Percentiles rank a stretch among this genome's conserved stretches.
phyloP scores from a whole-genome alignment of 2,329 filamentous ascomycete species.

The Pyrenophora tritici-repentis region DNA sequence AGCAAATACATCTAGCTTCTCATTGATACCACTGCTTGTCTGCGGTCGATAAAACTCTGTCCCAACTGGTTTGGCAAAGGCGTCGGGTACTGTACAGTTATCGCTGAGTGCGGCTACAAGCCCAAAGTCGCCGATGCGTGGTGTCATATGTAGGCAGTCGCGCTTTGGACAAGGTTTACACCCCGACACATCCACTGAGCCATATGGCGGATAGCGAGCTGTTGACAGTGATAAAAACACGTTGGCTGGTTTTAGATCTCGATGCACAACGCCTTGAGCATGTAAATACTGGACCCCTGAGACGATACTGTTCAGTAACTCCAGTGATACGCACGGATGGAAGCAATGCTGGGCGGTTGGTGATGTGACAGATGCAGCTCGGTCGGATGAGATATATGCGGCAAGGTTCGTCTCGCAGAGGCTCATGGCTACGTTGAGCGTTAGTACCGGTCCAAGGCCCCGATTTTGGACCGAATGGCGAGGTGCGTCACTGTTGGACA shows the following conservation, averaged over 20 bases:
- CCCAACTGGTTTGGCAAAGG: constrained; percentile 56
- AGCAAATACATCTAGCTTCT: constrained; percentile 65
- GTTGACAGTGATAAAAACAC: constrained; percentile 64
- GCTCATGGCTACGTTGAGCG: constrained; percentile 71
- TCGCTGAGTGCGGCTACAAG: constrained; percentile 62
- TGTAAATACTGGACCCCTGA: constrained; percentile 70
- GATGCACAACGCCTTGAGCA: constrained; percentile 63
- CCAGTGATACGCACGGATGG: constrained; percentile 62
- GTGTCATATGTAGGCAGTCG: constrained; percentile 54
- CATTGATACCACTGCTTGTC: constrained; percentile 41
- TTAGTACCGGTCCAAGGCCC: constrained; percentile 45
- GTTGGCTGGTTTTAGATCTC: constrained; percentile 71
- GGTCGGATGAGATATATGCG: constrained; percentile 56
- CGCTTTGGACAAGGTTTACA: constrained; percentile 53
- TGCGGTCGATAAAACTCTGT: constrained; percentile 67
- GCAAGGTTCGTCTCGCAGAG: constrained; percentile 66
- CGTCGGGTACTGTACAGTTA: constrained; percentile 26
- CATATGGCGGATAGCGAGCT: constrained; percentile 43
- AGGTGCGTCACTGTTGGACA: constrained; percentile 45
- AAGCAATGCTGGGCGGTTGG: constrained; percentile 61
- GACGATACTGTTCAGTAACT: constrained; percentile 63
- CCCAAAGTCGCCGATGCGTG: constrained; percentile 71
- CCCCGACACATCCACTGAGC: constrained; percentile 53
- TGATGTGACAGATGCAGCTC: constrained; percentile 11
- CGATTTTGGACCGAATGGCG: constrained; percentile 28